These are phyloP conservation scores for Trifolium repens DNA, from an alignment of 306 rosid genomes.

Conservation along the genomic window DNA sequence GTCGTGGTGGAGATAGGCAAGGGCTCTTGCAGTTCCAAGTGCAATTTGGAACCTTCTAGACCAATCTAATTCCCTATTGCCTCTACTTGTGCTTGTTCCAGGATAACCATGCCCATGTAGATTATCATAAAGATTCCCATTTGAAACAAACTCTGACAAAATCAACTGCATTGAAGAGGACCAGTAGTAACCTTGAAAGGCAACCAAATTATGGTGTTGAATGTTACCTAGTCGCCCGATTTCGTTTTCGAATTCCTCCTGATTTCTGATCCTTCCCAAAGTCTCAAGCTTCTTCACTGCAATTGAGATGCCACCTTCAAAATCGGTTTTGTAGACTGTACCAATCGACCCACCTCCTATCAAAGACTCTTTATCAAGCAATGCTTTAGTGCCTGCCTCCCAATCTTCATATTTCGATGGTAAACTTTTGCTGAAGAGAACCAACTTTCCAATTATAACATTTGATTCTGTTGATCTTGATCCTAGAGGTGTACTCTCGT, in stretches of 20 bases:
- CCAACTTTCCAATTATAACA: constrained; percentile 88
- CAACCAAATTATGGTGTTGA: constrained; percentile 75
- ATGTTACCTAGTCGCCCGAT: constrained; percentile 83
- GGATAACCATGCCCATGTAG: constrained; percentile 75
- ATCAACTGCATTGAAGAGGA: constrained; percentile 92
- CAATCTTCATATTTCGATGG: constrained; percentile 98
- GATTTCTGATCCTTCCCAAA: constrained; percentile 87
- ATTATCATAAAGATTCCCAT: constrained; percentile 88
- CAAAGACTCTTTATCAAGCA: constrained; percentile 88
- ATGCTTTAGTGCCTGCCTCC: constrained; percentile 96
- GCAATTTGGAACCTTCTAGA: constrained; percentile 82
- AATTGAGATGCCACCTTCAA: constrained; percentile 86
- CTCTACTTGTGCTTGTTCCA: constrained; percentile 80
- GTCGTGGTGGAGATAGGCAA: constrained; percentile 95
- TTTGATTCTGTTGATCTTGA: constrained; percentile 81
- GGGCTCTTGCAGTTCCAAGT: constrained; percentile 87
- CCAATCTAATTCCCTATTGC: constrained; percentile 76
- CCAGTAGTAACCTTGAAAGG: constrained; percentile 96
- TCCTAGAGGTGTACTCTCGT: constrained; percentile 89
- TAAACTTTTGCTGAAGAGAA: constrained; percentile 93
- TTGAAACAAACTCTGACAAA: constrained; percentile 83
- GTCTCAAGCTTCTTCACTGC: constrained; percentile 97
- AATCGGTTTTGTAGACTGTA: constrained; percentile 79
- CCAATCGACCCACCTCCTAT: constrained; percentile 95
- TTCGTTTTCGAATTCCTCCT: constrained; percentile 94